These are phyloP conservation scores for Talaromyces amestolkiae DNA, from an alignment of 2,329 filamentous ascomycete species.

Conservation along the genomic window DNA sequence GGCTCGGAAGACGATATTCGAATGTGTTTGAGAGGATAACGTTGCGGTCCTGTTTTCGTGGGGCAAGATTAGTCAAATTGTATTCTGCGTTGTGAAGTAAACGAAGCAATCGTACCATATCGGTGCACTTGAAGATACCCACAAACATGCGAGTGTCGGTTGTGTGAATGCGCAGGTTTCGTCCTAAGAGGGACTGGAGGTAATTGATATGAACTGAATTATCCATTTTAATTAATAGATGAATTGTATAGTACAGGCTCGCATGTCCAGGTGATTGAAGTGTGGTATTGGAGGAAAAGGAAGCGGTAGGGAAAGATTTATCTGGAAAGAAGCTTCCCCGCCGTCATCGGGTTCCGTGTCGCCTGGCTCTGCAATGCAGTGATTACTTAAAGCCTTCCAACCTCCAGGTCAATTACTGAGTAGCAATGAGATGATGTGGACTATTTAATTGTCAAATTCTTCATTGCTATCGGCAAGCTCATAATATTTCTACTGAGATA, in stretches of 20 bases:
- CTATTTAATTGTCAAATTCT: background rate
- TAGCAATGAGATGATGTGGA: background rate
- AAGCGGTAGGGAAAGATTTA: background rate
- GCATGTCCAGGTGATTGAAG: background rate
- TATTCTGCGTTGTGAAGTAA: background rate
- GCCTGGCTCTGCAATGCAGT: background rate
- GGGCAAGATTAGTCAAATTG: background rate
- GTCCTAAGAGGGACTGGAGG: conserved; percentile 65
- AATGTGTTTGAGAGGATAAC: conserved; percentile 81
- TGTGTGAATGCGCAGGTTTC: conserved; percentile 73
- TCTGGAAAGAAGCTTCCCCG: background rate
- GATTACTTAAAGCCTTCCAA: background rate
- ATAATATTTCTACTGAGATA: background rate
- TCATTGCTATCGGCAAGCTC: background rate
- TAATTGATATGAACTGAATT: conserved; percentile 38
- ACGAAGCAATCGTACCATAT: conserved; percentile 62
- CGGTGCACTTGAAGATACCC: conserved; percentile 90
- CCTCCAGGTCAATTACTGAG: background rate
- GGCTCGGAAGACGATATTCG: conserved; percentile 78
- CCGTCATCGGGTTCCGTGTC: background rate
- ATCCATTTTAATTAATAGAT: conserved; percentile 31
- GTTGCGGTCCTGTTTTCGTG: conserved; percentile 68
- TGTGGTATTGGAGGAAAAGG: background rate
- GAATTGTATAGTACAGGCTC: too few species aligned
- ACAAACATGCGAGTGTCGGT: conserved; percentile 85